A percentile compares a stretch with the other conserved stretches of the same genome.
Evolutionary conservation across 2,329 filamentous ascomycete species (phyloP).

Genomic region (Paraphaeosphaeria sporulosa): DNA sequence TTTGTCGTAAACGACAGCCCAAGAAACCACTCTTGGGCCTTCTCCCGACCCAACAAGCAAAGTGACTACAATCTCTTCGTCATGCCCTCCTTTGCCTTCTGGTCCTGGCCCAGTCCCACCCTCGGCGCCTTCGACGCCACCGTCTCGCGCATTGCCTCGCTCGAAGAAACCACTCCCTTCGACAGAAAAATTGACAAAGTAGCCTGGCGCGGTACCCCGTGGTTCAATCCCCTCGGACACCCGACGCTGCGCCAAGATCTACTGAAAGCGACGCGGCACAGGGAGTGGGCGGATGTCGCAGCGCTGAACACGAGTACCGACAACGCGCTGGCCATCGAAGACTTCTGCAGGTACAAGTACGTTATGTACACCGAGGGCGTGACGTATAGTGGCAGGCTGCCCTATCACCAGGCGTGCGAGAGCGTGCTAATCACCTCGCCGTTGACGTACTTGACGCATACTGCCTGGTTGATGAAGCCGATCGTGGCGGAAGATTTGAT

Average conservation of each 20-base stretch:
- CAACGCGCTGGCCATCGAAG: slow-evolving; percentile 23
- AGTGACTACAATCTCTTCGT: slow-evolving; percentile 23
- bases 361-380: slow-evolving; percentile 33
- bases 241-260: slow-evolving; percentile 28
- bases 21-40: slow-evolving; percentile 28
- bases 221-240: slow-evolving; percentile 29
- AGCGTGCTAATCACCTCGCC: slow-evolving; percentile 27
- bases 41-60: slow-evolving; percentile 23
- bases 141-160: slow-evolving; percentile 15
- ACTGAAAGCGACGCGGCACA: slow-evolving; percentile 22
- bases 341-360: slow-evolving; percentile 29
- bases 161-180: slow-evolving; percentile 19
- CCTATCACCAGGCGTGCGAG: slow-evolving; percentile 29
- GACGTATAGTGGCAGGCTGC: slow-evolving; percentile 28
- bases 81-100: slow-evolving; percentile 33
- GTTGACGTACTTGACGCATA: slow-evolving; percentile 23
- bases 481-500: slow-evolving; percentile 20
- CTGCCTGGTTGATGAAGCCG: slow-evolving; percentile 20
- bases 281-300: slow-evolving; percentile 30
- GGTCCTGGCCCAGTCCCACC: slow-evolving; percentile 18
- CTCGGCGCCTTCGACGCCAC: slow-evolving; percentile 22
- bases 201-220: slow-evolving; percentile 32
- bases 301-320: slow-evolving; percentile 14
- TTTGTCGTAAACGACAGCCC: slow-evolving; percentile 30
- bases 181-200: slow-evolving; percentile 24